A percentile compares a stretch with the other conserved stretches of the same genome.
Conservation (phyloP, 768 basidiomycete species). For the Suillus tomentosus region DNA sequence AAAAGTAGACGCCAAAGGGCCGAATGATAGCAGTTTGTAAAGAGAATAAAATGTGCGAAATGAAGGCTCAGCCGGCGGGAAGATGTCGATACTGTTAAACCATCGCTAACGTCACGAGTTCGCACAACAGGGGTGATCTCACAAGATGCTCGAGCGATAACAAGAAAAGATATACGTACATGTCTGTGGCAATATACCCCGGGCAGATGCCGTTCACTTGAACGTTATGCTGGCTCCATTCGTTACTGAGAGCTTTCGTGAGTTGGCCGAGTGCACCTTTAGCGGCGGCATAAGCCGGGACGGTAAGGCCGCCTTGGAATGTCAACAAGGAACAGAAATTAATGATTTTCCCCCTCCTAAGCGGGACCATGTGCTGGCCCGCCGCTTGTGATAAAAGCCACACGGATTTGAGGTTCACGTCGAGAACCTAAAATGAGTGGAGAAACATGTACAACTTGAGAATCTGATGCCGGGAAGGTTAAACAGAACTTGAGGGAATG, state of each 20-base stretch:
- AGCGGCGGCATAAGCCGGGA: slow-evolving; percentile 91
- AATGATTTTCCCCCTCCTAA: slow-evolving; percentile 69
- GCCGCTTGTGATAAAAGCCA: slow-evolving; percentile 86
- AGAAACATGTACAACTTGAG: slow-evolving; percentile 13
- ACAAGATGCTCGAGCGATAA: slow-evolving; percentile 12
- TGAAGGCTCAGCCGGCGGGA: background rate
- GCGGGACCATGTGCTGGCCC: slow-evolving; percentile 87
- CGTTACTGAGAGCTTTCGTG: slow-evolving; percentile 90
- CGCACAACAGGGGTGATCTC: slow-evolving; percentile 8
- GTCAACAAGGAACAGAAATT: slow-evolving; percentile 60
- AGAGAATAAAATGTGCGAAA: slow-evolving; percentile 9
- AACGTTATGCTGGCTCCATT: slow-evolving; percentile 88
- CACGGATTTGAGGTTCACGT: slow-evolving; percentile 85
- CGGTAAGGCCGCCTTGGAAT: slow-evolving; percentile 61
- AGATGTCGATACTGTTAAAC: background rate
- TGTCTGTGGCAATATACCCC: slow-evolving; percentile 88
- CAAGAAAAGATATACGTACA: slow-evolving; percentile 49
- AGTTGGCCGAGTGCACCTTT: slow-evolving; percentile 86
- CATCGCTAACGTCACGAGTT: slow-evolving; percentile 10
- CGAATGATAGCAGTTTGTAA: slow-evolving; percentile 11
- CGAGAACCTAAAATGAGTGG: slow-evolving; percentile 58
- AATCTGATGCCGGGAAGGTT: slow-evolving; percentile 15
- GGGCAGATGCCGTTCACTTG: slow-evolving; percentile 89
- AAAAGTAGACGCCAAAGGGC: slow-evolving; percentile 14
- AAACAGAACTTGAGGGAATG: slow-evolving; percentile 33